Conservation (phyloP, 2,329 filamentous ascomycete genomes). For the Alternaria postmessia region DNA sequence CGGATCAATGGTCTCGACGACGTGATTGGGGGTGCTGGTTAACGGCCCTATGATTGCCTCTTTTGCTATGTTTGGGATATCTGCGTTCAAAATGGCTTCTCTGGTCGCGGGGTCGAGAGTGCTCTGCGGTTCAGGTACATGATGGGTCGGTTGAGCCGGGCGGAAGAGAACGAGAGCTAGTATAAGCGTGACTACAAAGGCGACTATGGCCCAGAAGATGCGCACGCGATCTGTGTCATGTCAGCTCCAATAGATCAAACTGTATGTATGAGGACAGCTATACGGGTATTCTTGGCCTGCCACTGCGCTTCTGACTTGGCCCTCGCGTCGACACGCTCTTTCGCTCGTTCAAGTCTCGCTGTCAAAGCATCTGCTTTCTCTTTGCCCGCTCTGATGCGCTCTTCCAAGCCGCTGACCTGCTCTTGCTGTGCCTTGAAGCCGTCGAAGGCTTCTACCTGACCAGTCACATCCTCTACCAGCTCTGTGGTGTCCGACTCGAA, state of each 20-base stretch:
- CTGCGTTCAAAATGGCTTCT: conserved; percentile 35
- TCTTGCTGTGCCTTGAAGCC: conserved; percentile 71
- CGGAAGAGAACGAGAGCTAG: conserved; percentile 56
- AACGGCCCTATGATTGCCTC: conserved; percentile 39
- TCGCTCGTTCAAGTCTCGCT: conserved; percentile 69
- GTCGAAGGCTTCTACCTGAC: conserved; percentile 68
- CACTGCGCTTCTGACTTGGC: conserved; percentile 72
- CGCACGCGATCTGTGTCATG: conserved; percentile 60
- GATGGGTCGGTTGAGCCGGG: conserved; percentile 35
- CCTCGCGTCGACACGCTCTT: conserved; percentile 71
- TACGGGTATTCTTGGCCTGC: conserved; percentile 67
- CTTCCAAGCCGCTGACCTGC: conserved; percentile 68
- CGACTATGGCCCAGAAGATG: conserved; percentile 67
- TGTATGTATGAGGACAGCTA: neutral
- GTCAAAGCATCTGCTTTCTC: conserved; percentile 68
- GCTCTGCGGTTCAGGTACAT: conserved; percentile 11
- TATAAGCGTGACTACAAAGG: conserved; percentile 56
- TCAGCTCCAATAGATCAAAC: conserved; percentile 18
- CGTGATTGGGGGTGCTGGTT: conserved; percentile 8
- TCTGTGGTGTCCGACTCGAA: conserved; percentile 69
- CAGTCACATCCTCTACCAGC: conserved; percentile 66
- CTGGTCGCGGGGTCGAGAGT: conserved; percentile 28
- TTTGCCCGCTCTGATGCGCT: conserved; percentile 67
- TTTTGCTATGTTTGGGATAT: conserved; percentile 46
- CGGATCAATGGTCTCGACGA: conserved; percentile 11